Evolutionary conservation across 2,329 filamentous ascomycete genomes (phyloP), one percentile per base, ranked within the genome.

Genomic region (Pyrenophora seminiperda): DNA sequence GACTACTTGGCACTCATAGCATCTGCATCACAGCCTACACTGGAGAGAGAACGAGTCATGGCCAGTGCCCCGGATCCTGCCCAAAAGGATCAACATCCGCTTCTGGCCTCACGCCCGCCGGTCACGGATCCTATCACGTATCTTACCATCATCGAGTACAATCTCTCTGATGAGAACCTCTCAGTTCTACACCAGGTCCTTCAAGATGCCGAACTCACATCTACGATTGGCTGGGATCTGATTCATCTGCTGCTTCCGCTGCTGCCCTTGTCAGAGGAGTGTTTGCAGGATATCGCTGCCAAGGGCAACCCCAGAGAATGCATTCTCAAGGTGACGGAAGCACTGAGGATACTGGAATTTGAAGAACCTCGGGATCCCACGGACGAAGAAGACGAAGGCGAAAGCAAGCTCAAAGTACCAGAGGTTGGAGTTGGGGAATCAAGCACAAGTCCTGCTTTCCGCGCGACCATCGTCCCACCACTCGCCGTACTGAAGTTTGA

Each of bases 221-320:
- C 82, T 53, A 87, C 90, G 48, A 91, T 93, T 62, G 90, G 90
- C 41, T 94, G 90, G 90, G 90, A 94, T 69, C 76, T 93, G 42
- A 86, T 94, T 17, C 86, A 89, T 66, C 83, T 90, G 65, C 81
- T 94, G 4, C 79, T 91, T 18, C 79, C 83, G 29, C 75, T 91
- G 4, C 79, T 88, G 1, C 82, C 83, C 2, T 76, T 78, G 2
- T 87, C 86, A n/a, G 85, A 88, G 59, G 73, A 79, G 38, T 91
- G 89, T 66, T 78, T 93, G 13, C 83, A 87, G 67, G 88, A 86
- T 22, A 85, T 93, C 43, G 89, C 89, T 24, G 82, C 86, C 18
- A 79, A 91, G 31, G 90, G 89, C 41, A 94, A 93, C 67, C 90
- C 90, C 1, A 80, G 89, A 41, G 90, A 94, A 72, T 88, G 91